Percentiles rank a stretch among this genome's conserved stretches.
Conservation (phyloP, 352 stramenopile genomes). For the Globisporangium paddicum region DNA sequence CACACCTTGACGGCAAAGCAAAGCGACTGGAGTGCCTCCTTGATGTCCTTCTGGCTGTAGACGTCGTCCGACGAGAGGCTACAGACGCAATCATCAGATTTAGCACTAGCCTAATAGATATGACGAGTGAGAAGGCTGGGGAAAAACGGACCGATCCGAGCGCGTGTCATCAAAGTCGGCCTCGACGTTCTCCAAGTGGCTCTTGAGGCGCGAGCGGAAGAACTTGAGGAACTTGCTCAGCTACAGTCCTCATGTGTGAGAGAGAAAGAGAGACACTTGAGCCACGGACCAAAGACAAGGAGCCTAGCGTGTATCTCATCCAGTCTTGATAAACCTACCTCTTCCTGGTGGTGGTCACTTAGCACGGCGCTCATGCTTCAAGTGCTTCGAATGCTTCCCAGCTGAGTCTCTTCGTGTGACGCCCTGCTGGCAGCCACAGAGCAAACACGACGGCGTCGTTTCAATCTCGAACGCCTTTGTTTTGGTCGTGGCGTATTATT, state of each 20-base stretch:
- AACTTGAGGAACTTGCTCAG: conserved; percentile 84
- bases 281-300: too few relatives aligned
- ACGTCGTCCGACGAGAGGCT: conserved; percentile 75
- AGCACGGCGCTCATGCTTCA: conserved; percentile 18
- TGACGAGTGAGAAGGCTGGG: too few relatives aligned
- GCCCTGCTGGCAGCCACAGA: background rate
- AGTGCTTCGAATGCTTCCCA: background rate
- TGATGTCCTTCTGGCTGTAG: conserved; percentile 81
- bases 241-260: conserved; percentile 20
- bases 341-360: conserved; percentile 56
- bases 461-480: background rate
- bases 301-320: too few relatives aligned
- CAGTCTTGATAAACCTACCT: conserved; percentile 39
- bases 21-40: conserved; percentile 68
- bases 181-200: conserved; percentile 77
- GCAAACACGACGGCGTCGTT: background rate
- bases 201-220: conserved; percentile 70
- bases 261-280: background rate
- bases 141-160: conserved; percentile 39
- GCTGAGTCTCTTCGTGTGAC: background rate
- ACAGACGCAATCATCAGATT: too few relatives aligned
- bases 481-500: background rate
- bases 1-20: conserved; percentile 74
- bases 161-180: conserved; percentile 84
- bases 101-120: too few relatives aligned